Evolutionary conservation across 108 stramenopile genomes (phyloP).

Genomic region (Schizochytrium sp.): DNA sequence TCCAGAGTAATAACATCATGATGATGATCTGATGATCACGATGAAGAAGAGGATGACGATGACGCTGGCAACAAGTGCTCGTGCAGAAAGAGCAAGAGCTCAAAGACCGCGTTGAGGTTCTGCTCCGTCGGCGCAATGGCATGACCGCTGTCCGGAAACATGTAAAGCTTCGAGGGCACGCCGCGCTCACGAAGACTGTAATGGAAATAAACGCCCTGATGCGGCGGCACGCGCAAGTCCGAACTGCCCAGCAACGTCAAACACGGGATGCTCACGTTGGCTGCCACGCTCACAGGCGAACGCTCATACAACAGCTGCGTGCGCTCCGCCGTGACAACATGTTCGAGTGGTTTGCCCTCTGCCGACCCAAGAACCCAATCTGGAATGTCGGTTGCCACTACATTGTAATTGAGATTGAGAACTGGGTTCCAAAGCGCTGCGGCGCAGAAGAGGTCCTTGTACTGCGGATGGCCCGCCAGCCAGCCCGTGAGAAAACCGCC

Average conservation of each 20-base stretch:
- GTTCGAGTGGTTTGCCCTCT: background rate
- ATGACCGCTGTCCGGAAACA: background rate
- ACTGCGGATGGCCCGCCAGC: background rate
- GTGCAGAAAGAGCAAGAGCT: background rate
- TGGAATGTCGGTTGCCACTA: background rate
- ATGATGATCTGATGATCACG: too few species aligned
- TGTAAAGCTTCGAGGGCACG: background rate
- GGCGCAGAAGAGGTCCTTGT: background rate
- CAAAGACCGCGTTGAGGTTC: background rate
- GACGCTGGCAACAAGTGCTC: background rate
- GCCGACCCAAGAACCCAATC: background rate
- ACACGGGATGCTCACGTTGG: background rate
- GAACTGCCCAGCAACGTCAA: background rate
- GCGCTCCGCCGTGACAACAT: background rate
- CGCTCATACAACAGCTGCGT: background rate
- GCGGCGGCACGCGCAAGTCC: background rate
- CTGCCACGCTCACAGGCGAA: background rate
- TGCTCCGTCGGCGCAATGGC: background rate
- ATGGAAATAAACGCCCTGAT: background rate
- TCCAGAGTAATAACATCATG: too few species aligned
- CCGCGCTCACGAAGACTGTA: background rate
- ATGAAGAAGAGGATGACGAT: too few species aligned
- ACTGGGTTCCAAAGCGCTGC: conserved; percentile 4
- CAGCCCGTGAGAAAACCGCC: background rate
- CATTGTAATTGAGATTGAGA: background rate